Conservation (phyloP, 495 filamentous ascomycete genomes). For the Aspergillus bertholletiae region DNA sequence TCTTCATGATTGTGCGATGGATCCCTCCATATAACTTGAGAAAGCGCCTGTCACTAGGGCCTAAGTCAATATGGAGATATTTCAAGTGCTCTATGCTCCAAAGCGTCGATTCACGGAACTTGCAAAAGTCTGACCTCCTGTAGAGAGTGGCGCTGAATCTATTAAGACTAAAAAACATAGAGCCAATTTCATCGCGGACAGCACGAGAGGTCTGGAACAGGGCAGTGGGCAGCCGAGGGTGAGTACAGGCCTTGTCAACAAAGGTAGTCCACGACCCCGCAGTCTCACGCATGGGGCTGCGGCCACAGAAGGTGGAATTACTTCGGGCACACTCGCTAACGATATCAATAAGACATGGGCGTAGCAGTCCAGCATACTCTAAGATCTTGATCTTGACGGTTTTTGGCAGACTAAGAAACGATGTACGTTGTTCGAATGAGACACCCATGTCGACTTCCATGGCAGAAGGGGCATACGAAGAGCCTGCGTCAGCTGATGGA, state of each 20-base stretch:
- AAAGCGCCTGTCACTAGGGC: slow-evolving; percentile 14
- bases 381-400: slow-evolving; percentile 17
- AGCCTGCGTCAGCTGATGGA: neutral
- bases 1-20: slow-evolving; percentile 12
- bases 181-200: slow-evolving; percentile 8
- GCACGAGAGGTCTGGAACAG: slow-evolving; percentile 13
- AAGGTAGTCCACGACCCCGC: neutral
- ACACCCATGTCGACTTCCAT: neutral
- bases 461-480: neutral
- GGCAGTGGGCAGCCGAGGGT: slow-evolving; percentile 17
- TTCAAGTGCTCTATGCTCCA: slow-evolving; percentile 12
- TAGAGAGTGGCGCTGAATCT: slow-evolving; percentile 14
- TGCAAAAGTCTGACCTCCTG: slow-evolving; percentile 9
- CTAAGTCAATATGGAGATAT: slow-evolving; percentile 21
- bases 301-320: neutral
- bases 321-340: neutral
- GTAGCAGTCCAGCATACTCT: slow-evolving; percentile 20
- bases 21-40: slow-evolving; percentile 6
- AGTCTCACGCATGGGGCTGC: slow-evolving; percentile 4
- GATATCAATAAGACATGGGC: slow-evolving; percentile 18
- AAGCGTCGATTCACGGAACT: slow-evolving; percentile 10
- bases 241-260: slow-evolving; percentile 9
- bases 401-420: slow-evolving; percentile 21
- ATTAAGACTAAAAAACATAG: slow-evolving; percentile 16
- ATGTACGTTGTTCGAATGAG: neutral